Evolutionary conservation across 805 yeast species (phyloP), one percentile per base, ranked within the genome.

Genomic region (Diddensiella santjacobensis): DNA sequence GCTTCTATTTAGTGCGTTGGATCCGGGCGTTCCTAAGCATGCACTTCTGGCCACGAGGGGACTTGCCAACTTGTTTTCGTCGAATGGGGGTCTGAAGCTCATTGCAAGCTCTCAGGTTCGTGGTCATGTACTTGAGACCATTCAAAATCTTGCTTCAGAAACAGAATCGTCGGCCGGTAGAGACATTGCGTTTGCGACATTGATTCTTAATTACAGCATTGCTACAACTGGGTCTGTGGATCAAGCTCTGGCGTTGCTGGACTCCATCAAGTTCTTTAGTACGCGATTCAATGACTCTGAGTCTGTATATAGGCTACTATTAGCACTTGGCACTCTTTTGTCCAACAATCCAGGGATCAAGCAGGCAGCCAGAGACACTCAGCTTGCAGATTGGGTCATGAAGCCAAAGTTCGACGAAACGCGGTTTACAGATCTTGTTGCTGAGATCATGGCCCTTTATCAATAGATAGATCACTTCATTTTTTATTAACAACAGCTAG

Each of bases 291-390:
- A 66, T 1, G 76, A 76, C 33, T 74, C 79, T 35, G 96, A 87
- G 63, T 78, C 89, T 2, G 78, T 80, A 0, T 87, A 86, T 62
- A 73, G 96, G 59, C 55, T 81, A 19, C 53, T 75, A 8, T 71
- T 86, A 22, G 81, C 84, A 0, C 73, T 71, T 49, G 95, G 93
- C 2, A 85, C 87, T 41, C 53, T 81, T 31, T 58, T 74, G 17
- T 51, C 56, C 18, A 50, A 51, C 42, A 45, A 53, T 30, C 44
- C 38, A 8, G 15, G 38, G 6, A 8, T 35, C 8, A 13, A 17
- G 15, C 8, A 17, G 8, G 20, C 38, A 10, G 8, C 15, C 6
- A 15, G 15, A 17, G 18, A 26, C 13, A 8, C 31, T 13, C 8
- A 35, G 38, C 20, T 35, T 17, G 8, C 20, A 8, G 20, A 35